Conservation (phyloP, 1,284 basidiomycete genomes). For the Malassezia psittaci region DNA sequence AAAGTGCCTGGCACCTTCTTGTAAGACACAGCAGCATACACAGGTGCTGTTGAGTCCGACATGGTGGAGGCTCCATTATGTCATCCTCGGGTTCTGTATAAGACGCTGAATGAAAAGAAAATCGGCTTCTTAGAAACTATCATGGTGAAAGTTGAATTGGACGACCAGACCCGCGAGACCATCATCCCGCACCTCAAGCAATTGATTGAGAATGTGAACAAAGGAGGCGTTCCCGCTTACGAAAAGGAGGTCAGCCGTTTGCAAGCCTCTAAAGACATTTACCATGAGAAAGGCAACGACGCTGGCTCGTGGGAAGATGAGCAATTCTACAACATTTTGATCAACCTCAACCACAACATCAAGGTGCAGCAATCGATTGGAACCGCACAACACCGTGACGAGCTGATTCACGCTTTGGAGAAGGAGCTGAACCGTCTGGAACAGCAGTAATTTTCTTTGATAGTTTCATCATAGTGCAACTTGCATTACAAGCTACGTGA, state of each 20-base stretch:
- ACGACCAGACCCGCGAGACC: background rate
- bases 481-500: background rate
- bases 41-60: background rate
- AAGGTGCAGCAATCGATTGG: background rate
- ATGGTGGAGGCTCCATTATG: background rate
- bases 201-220: background rate
- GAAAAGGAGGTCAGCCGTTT: background rate
- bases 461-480: background rate
- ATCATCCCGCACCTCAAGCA: background rate
- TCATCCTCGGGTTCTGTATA: background rate
- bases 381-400: background rate
- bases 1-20: constrained; percentile 31
- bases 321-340: background rate
- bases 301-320: background rate
- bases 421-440: background rate
- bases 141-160: background rate
- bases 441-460: background rate
- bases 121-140: background rate
- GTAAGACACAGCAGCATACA: constrained; percentile 21
- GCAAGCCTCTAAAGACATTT: background rate
- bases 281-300: background rate
- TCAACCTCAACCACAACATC: background rate
- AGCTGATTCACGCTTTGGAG: background rate
- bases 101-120: background rate
- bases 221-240: background rate